A percentile compares a stretch with the other conserved stretches of the same genome.
Evolutionary conservation across 768 basidiomycete species (phyloP).

Genomic region (Ephemerocybe angulata): DNA sequence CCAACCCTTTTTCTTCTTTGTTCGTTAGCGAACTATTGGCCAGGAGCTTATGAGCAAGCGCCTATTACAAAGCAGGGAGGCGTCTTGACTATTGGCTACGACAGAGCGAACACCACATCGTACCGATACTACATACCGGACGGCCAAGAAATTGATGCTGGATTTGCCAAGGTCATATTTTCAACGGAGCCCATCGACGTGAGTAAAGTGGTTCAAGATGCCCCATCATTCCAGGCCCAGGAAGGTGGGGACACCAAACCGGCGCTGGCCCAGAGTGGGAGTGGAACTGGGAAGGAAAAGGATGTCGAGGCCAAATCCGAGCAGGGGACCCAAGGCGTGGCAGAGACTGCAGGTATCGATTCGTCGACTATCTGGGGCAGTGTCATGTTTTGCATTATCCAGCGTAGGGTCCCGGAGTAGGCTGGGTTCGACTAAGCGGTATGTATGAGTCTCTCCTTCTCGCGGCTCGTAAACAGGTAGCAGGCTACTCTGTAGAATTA

Average conservation of each 20-base stretch:
- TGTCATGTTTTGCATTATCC: conserved; percentile 4
- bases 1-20: neutral
- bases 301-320: neutral
- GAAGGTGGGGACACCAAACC: neutral
- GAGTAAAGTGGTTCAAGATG: neutral
- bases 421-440: no score
- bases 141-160: conserved; percentile 30
- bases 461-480: no score
- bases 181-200: conserved; percentile 12
- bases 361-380: neutral
- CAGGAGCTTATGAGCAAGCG: neutral
- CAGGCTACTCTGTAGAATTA: no score
- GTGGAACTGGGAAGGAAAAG: neutral
- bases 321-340: neutral
- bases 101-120: conserved; percentile 20
- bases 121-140: conserved; percentile 18
- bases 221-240: neutral
- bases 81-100: conserved; percentile 30
- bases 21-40: conserved; percentile 6
- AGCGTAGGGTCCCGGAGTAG: neutral
- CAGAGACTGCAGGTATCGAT: neutral
- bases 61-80: conserved; percentile 1
- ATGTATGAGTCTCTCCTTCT: no score
- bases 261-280: neutral
- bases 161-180: conserved; percentile 33